These are phyloP conservation scores for Fusarium nygamai DNA, from an alignment of 2,329 filamentous ascomycete species.

Conservation along the genomic window DNA sequence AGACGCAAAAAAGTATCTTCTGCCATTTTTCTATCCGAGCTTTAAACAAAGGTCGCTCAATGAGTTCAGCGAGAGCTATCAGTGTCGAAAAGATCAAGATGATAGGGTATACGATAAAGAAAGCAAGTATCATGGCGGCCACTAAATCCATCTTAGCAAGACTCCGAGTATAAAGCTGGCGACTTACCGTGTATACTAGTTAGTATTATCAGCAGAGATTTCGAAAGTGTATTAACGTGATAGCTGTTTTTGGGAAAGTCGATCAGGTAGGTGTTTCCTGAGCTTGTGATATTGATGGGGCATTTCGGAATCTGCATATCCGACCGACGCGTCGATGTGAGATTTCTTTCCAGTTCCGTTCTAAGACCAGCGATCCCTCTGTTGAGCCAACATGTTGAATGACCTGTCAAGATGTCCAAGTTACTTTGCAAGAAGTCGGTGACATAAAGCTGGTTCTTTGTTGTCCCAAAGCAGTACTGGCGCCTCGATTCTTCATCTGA, in stretches of 20 bases:
- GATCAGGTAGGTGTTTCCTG: background rate
- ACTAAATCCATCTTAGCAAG: background rate
- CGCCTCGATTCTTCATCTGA: background rate
- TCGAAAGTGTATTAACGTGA: background rate
- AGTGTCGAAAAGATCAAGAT: background rate
- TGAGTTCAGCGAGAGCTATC: background rate
- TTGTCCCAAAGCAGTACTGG: background rate
- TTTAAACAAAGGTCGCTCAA: background rate
- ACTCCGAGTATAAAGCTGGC: background rate
- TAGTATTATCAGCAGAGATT: background rate
- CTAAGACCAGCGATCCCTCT: background rate
- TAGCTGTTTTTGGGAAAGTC: background rate
- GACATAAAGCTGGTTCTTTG: background rate
- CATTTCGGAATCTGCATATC: background rate
- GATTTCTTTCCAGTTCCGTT: background rate
- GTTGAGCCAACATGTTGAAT: background rate
- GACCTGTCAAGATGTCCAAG: background rate
- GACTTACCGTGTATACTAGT: background rate
- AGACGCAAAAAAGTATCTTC: background rate
- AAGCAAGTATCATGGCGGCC: background rate
- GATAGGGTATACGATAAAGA: background rate
- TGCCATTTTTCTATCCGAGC: background rate
- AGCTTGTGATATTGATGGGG: background rate
- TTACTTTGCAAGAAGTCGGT: background rate
- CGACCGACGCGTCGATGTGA: background rate